Base-by-base conservation (phyloP, 164 flowering plant genomes). In the Akebia trifoliata region DNA sequence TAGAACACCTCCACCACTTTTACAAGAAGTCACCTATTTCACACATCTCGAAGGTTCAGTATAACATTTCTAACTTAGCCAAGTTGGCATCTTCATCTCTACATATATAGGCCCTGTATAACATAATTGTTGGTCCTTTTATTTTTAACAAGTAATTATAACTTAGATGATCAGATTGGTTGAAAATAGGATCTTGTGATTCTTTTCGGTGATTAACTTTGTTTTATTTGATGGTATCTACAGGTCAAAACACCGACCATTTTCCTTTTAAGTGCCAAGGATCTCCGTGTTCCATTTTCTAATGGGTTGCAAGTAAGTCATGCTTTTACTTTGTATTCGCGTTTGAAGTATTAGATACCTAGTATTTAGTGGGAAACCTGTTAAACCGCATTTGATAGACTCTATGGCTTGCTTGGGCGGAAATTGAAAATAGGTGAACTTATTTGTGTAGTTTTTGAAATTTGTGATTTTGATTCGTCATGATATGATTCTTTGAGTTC, bases 191-290 rank as follows among this genome's bases (percentile, higher is more conserved):
- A 36, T n/a, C 24, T 21, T 15, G 15, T n/a, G 12, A 39, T 6
- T 38, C 8, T 26, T n/a, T 12, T 9, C 29, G 24, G 46, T 62
- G 25, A 1, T 53, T 25, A 31, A 50, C 40, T 20, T 55, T 18
- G n/a, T n/a, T 39, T 4, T 22, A 36, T 11, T 39, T 56, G 37
- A 6, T 29, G 40, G 17, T 45, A 48, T 30, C 37, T 76, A 62
- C 92, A 94, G 99, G 97, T 90, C 36, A 94, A 88, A 71, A 74
- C 93, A 57, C 99, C 99, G 1, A 77, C 80, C 39, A 72, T 90
- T 40, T 84, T 94, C 64, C 91, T 94, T 46, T 66, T 94, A 28
- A 97, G 96, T 32, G 93, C 93, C 50, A 70, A 84, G 63, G 99
- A 94, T 76, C 91, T 83, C 22, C 90, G 99, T 48, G 96, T 94